These are phyloP conservation scores for Colletotrichum trifolii DNA, from an alignment of 2,329 filamentous ascomycete genomes.

Conservation along the genomic window DNA sequence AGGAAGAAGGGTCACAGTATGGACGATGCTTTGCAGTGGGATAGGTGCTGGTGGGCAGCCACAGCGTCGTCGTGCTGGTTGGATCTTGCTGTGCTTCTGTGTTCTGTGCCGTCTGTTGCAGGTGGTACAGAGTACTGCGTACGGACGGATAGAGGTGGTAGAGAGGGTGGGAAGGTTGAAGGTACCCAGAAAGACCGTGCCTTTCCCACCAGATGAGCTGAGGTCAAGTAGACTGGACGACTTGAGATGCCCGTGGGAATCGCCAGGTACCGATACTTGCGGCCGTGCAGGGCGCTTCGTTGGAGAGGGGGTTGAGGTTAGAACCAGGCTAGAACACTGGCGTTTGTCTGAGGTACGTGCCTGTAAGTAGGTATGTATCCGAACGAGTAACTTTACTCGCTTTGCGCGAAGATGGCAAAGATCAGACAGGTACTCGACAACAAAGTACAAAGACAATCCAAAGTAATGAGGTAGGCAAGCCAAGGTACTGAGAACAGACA, in stretches of 20 bases:
- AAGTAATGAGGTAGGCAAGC: no score
- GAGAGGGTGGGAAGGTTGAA: constrained; percentile 12
- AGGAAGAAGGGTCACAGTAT: no score
- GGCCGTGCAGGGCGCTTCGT: constrained; percentile 20
- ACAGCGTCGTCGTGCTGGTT: no score
- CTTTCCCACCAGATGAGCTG: constrained; percentile 22
- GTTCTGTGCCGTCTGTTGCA: background rate
- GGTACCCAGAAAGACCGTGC: constrained; percentile 22
- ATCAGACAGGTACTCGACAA: no score
- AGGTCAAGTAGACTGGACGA: constrained; percentile 18
- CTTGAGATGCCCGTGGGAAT: constrained; percentile 19
- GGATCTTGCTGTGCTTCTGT: background rate
- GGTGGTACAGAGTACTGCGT: background rate
- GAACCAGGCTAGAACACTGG: no score
- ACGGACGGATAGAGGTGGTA: constrained; percentile 1
- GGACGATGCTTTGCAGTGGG: no score
- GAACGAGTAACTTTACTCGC: no score
- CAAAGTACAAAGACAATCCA: background rate
- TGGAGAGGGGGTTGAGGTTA: background rate
- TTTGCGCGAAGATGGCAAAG: no score
- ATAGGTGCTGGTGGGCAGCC: no score
- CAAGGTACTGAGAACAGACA: constrained; percentile 26
- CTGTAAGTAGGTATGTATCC: no score
- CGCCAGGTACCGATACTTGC: constrained; percentile 20
- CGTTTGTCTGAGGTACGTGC: background rate